Evolutionary conservation across 2,329 filamentous ascomycete species (phyloP).

Genomic region (Thelonectria blattea): DNA sequence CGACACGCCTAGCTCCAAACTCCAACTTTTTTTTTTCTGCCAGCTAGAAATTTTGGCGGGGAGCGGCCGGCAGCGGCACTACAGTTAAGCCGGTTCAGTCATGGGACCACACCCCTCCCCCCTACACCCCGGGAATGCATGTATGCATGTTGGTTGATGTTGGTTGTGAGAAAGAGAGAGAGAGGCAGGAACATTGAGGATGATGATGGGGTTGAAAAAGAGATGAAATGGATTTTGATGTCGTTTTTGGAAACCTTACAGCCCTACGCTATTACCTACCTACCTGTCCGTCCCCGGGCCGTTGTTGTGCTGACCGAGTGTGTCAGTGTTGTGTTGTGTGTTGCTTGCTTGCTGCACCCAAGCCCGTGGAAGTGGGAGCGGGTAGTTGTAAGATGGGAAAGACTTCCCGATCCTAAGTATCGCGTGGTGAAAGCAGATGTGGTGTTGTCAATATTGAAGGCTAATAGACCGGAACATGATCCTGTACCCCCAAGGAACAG

Average conservation of each 20-base stretch:
- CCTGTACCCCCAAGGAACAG: too few species aligned
- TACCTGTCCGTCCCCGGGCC: too few species aligned
- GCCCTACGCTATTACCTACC: not conserved
- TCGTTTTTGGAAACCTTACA: not conserved
- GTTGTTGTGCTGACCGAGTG: not conserved
- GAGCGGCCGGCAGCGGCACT: constrained; percentile 25
- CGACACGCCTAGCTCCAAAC: constrained; percentile 26
- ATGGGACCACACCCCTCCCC: too few species aligned
- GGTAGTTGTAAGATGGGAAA: too few species aligned
- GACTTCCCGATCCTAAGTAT: too few species aligned
- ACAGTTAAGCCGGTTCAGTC: constrained; percentile 1
- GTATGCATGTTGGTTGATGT: not conserved
- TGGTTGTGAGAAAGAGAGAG: too few species aligned
- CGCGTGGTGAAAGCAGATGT: too few species aligned
- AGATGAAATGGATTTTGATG: not conserved
- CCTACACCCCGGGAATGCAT: not conserved
- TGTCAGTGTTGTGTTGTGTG: too few species aligned
- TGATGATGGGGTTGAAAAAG: not conserved
- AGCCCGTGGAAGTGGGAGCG: constrained; percentile 11
- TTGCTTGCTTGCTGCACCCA: constrained; percentile 17
- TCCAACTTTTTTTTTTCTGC: constrained; percentile 40
- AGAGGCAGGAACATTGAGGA: not conserved
- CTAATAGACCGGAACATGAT: too few species aligned
- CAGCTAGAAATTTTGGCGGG: constrained; percentile 44
- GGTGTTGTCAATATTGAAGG: too few species aligned